Percentiles rank a stretch among this genome's conserved stretches.
Evolutionary conservation across 2,329 filamentous ascomycete genomes (phyloP).

Genomic region (Colletotrichum sp.): DNA sequence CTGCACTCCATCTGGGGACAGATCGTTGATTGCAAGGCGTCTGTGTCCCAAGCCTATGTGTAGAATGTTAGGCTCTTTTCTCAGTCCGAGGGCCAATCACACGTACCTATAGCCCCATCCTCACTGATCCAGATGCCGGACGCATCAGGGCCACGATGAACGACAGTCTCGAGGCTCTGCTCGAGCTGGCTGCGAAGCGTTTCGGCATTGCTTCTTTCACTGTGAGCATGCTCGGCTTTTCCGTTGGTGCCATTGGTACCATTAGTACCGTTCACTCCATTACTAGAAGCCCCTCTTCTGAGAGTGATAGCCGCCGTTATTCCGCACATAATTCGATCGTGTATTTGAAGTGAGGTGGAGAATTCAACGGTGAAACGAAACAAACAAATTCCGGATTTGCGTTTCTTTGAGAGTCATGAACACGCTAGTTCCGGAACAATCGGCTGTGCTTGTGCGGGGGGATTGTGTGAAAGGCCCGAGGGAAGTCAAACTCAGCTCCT

Average conservation of each 20-base stretch:
- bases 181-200: background rate
- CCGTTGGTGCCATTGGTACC: background rate
- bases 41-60: constrained; percentile 46
- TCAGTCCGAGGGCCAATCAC: background rate
- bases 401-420: background rate
- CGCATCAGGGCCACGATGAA: constrained; percentile 34
- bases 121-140: constrained; percentile 30
- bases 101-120: constrained; percentile 1
- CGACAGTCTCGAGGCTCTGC: constrained; percentile 20
- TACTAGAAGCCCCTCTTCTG: background rate
- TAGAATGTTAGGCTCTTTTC: background rate
- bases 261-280: background rate
- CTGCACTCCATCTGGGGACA: constrained; percentile 48
- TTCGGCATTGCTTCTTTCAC: background rate
- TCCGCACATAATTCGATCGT: constrained; percentile 2
- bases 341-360: background rate
- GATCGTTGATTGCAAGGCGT: constrained; percentile 57
- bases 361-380: background rate
- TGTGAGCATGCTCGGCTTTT: background rate
- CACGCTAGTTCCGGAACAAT: background rate
- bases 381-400: background rate
- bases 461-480: background rate
- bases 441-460: background rate
- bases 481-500: background rate
- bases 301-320: constrained; percentile 7